phyloP scores from a whole-genome alignment of 2,329 filamentous ascomycete species.

The Cucurbitaria berberidis region DNA sequence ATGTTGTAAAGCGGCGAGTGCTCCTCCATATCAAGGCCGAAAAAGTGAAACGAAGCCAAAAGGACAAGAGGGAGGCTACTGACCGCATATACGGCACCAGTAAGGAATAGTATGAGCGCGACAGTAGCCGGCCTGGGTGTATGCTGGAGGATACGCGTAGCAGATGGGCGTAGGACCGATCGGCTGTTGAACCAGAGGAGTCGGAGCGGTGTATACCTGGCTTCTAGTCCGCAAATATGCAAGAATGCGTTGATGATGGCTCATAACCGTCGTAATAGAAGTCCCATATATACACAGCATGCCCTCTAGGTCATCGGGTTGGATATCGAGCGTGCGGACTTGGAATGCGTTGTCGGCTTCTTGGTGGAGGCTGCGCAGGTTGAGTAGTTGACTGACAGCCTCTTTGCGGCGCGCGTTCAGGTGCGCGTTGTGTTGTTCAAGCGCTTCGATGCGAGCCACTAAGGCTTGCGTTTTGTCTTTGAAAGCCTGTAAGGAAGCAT shows the following conservation, averaged over 20 bases:
- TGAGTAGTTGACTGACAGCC: slow-evolving; percentile 21
- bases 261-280: slow-evolving; percentile 19
- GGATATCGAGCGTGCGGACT: slow-evolving; percentile 19
- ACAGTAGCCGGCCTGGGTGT: slow-evolving; percentile 15
- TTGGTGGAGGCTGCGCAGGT: slow-evolving; percentile 22
- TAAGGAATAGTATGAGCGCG: slow-evolving; percentile 17
- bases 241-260: slow-evolving; percentile 21
- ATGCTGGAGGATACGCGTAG: slow-evolving; percentile 13
- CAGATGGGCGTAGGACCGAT: not conserved
- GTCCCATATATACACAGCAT: slow-evolving; percentile 19
- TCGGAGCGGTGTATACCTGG: not conserved
- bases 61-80: not conserved
- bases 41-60: not conserved
- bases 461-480: not conserved
- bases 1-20: not conserved
- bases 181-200: not conserved
- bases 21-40: not conserved
- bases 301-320: slow-evolving; percentile 27
- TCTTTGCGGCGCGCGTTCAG: slow-evolving; percentile 20
- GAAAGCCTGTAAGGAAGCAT: slow-evolving; percentile 9
- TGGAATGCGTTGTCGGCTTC: slow-evolving; percentile 27
- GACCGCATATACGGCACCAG: slow-evolving; percentile 18
- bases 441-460: not conserved
- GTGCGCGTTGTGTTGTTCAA: not conserved
- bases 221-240: slow-evolving; percentile 6